Evolutionary conservation across 2,329 filamentous ascomycete genomes (phyloP), one percentile per base, ranked within the genome.

Genomic region (Microdochium bolleyi): DNA sequence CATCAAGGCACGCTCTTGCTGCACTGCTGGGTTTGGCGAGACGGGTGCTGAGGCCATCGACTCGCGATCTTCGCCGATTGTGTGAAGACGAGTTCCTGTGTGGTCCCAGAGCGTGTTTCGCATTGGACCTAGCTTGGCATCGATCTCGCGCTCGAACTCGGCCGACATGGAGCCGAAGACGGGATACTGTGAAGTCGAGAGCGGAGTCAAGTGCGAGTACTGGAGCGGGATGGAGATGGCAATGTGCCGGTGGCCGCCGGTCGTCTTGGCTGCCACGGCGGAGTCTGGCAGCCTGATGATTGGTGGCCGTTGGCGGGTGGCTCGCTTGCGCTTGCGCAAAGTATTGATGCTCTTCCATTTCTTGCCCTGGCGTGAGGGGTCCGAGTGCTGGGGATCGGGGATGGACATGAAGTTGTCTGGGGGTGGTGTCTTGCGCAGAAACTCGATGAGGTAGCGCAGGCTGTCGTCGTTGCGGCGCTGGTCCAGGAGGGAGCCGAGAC

Each of bases 201-300:
- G 55, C 5, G 61, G 57, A 2, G 68, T 70, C 46, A 76, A 65
- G 22, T 77, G 72, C 4, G 72, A 73, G 53, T 78, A 67, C 56
- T 80, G 73, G 13, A 76, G 54, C 1, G 81, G 80, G 48, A 84
- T 82, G 0, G 80, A 82, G 51, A 84, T 84, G 54, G 80, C 78
- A 56, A 84, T 83, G 58, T 84, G 77, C 3, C 77, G 72, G 60
- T 80, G 70, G 1, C 80, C 80, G 2, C 69, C 73, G 7, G 64
- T 76, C 0, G 79, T 83, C 34, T 67, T 76, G 8, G 78, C 76
- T 3, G 77, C 75, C 14, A 84, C 70, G 13, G 79, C 79, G 24
- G 75, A 76, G 60, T 84, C 79, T 9, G 80, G 80, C 3, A 83
- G 69, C 51, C 61, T 64, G 54, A 76, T 62, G 22, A 64, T 55